Percentiles rank a stretch among this genome's conserved stretches.
phyloP scores from a whole-genome alignment of 192 early-diverging fungal species.

The Coemansia sp. region DNA sequence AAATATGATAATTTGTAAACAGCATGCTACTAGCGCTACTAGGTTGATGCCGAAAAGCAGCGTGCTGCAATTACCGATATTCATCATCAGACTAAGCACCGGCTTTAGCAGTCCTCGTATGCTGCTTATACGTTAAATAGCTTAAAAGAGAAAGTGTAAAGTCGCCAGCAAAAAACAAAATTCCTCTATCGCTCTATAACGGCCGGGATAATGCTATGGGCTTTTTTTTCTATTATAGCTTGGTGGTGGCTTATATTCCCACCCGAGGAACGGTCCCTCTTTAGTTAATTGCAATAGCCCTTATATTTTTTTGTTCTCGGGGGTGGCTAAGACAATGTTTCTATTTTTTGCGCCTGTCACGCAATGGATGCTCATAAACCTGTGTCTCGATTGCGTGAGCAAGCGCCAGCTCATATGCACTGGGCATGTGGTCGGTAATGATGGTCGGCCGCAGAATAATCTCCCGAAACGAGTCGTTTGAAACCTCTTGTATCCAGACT shows the following conservation, averaged over 20 bases:
- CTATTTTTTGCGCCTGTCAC: conserved; percentile 19
- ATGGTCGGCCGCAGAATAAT: conserved; percentile 45
- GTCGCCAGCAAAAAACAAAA: too few relatives aligned
- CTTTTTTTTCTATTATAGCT: too few relatives aligned
- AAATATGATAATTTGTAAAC: conserved; percentile 26
- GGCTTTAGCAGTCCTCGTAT: conserved; percentile 2
- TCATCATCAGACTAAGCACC: conserved; percentile 12
- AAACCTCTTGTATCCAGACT: conserved; percentile 42
- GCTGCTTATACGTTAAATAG: neutral
- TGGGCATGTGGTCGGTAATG: conserved; percentile 52
- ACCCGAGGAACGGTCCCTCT: too few relatives aligned
- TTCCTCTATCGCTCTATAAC: too few relatives aligned
- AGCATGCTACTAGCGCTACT: conserved; percentile 17
- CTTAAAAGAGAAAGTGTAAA: too few relatives aligned
- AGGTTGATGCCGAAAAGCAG: conserved; percentile 38
- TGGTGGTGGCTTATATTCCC: too few relatives aligned
- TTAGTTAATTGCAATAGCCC: too few relatives aligned
- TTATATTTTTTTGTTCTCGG: too few relatives aligned
- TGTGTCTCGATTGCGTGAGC: conserved; percentile 47
- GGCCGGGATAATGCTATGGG: too few relatives aligned
- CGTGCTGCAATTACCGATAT: conserved; percentile 29
- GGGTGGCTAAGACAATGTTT: too few relatives aligned
- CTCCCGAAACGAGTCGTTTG: conserved; percentile 37
- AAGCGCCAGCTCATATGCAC: conserved; percentile 51
- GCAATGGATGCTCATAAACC: conserved; percentile 42